These are phyloP conservation scores for Schwanniomyces vanrijiae DNA, from an alignment of 805 yeast species.

Conservation along the genomic window DNA sequence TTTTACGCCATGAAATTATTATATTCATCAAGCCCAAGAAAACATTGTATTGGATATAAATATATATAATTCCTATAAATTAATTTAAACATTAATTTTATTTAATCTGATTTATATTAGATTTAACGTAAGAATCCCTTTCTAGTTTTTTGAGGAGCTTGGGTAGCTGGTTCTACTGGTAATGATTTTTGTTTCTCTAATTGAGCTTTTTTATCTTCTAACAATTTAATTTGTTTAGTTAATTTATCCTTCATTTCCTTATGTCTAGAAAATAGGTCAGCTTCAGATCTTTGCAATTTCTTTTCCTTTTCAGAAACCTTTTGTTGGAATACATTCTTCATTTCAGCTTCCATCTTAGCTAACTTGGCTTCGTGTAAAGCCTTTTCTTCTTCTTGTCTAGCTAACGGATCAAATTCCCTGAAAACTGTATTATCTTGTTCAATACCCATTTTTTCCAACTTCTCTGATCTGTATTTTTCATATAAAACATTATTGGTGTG, in stretches of 20 bases:
- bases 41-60: background rate
- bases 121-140: conserved; percentile 78
- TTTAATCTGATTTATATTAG: background rate
- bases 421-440: conserved; percentile 92
- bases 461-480: conserved; percentile 86
- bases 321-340: conserved; percentile 95
- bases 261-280: conserved; percentile 92
- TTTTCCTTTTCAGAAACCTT: conserved; percentile 96
- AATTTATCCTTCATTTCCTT: conserved; percentile 96
- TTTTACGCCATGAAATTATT: background rate
- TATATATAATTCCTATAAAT: background rate
- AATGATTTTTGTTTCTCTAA: conserved; percentile 62
- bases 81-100: background rate
- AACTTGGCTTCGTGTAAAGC: conserved; percentile 90
- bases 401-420: conserved; percentile 89
- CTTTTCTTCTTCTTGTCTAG: conserved; percentile 92
- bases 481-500: conserved; percentile 72
- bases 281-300: conserved; percentile 94
- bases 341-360: conserved; percentile 91
- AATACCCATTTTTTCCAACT: conserved; percentile 78
- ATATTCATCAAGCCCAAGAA: background rate
- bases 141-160: conserved; percentile 58
- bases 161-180: conserved; percentile 50
- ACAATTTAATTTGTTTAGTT: conserved; percentile 79
- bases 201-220: conserved; percentile 87